Evolutionary conservation across 352 stramenopile genomes (phyloP), one percentile per base, ranked within the genome.

Genomic region (Pythium phragmitis): DNA sequence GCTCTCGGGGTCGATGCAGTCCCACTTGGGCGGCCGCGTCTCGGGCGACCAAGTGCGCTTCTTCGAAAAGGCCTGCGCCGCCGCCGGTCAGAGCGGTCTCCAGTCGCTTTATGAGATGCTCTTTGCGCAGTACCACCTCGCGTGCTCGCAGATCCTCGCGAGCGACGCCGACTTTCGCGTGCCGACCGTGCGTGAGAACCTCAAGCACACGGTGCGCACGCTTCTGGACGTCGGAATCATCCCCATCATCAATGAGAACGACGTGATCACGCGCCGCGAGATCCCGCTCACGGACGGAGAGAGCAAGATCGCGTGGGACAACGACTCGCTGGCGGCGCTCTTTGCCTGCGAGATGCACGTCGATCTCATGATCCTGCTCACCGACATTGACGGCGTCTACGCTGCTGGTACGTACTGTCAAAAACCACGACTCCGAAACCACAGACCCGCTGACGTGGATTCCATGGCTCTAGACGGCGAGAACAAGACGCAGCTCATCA

Each of bases 41-140:
- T 30, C 26, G 26, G 79, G 70, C 30, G 69, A 83, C 28, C 77
- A 76, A 42, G 73, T 80, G 7, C 58, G 80, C 28, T 91, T 93
- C 50, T 87, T 82, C 45, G 82, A 93, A 48, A 93, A 91, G 54
- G 82, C 81, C 28, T 87, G 80, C 33, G 77, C 77, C 3, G 80
- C 79, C 1, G 83, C 80, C 14, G 86, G 86, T 2, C 86, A 94
- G 65, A 91, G 80, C 59, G 86, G 86, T 0, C 72, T 94, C 42
- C 86, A 94, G 68, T 91, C 82, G 66, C 73, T 94, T 9, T 94
- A 94, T 51, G 86, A 94, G 71, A 87, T 92, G 79, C 74, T 94
- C 26, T 94, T 94, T 45, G 74, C 80, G 51, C 86, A 94, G 70
- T 94, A 92, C 64, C 82, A 94, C 57, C 60, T 94, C 47, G 82